A percentile compares a stretch with the other conserved stretches of the same genome.
These are phyloP conservation scores for Russula foetens DNA, from an alignment of 768 basidiomycete species.

Conservation along the genomic window DNA sequence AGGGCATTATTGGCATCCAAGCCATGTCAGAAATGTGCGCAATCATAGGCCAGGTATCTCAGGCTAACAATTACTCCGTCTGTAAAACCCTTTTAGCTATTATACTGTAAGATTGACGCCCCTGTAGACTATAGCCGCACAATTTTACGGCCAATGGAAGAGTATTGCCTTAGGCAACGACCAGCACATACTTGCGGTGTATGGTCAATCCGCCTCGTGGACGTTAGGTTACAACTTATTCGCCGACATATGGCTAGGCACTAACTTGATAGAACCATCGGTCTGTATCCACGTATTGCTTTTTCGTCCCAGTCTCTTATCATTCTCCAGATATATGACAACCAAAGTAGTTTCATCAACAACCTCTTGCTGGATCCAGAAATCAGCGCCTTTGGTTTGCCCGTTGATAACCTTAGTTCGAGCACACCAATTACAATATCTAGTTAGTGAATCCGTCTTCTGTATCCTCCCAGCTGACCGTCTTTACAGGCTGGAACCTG, in stretches of 20 bases:
- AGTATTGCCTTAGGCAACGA: not conserved
- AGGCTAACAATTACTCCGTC: conserved; percentile 25
- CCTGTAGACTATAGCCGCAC: conserved; percentile 7
- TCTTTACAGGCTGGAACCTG: not conserved
- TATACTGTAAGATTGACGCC: not conserved
- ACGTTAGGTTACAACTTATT: conserved; percentile 55
- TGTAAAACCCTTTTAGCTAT: conserved; percentile 1
- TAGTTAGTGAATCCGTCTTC: not conserved
- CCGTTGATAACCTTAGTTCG: not conserved
- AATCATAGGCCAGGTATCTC: conserved; percentile 16
- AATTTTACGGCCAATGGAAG: no score
- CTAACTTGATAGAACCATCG: conserved; percentile 37
- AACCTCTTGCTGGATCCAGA: not conserved
- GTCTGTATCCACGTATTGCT: not conserved
- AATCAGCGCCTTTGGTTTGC: conserved; percentile 6
- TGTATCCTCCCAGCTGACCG: not conserved
- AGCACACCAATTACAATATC: not conserved
- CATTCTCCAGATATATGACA: conserved; percentile 2
- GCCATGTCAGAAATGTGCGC: conserved; percentile 51
- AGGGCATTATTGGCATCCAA: conserved; percentile 59
- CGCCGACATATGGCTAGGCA: conserved; percentile 50
- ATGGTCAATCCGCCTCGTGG: conserved; percentile 33
- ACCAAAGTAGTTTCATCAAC: conserved; percentile 2
- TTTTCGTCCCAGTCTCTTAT: not conserved
- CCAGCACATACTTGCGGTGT: conserved; percentile 3